These are phyloP conservation scores for Encephalitozoon hellem DNA, from an alignment of 371 early-diverging fungal species.

Conservation along the genomic window DNA sequence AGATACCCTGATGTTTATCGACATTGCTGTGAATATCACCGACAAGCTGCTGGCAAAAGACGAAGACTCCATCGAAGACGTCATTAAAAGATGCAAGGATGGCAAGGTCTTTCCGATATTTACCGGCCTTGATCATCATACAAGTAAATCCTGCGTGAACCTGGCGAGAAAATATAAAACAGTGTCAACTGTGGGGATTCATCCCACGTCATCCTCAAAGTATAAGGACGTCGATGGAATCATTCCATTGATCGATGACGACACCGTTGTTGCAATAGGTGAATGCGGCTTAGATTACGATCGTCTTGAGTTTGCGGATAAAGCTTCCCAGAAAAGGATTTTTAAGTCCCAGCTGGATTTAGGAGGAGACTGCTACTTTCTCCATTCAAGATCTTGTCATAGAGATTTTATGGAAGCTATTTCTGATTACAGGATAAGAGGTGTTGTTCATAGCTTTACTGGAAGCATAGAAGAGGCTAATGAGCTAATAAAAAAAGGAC, in stretches of 20 bases:
- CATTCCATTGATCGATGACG: constrained; percentile 46
- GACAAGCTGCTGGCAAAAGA: constrained; percentile 29
- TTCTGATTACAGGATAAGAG: constrained; percentile 58
- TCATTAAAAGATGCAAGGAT: constrained; percentile 28
- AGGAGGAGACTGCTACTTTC: constrained; percentile 56
- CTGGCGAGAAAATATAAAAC: constrained; percentile 46
- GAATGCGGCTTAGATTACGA: constrained; percentile 65
- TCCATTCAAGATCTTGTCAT: constrained; percentile 62
- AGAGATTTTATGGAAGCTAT: constrained; percentile 61
- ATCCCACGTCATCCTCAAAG: constrained; percentile 39
- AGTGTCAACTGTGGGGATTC: constrained; percentile 51
- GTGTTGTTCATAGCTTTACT: constrained; percentile 86
- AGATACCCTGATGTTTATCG: constrained; percentile 33
- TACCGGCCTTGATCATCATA: constrained; percentile 39
- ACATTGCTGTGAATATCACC: constrained; percentile 56
- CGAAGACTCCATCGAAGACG: background rate
- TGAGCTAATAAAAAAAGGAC: constrained; percentile 66
- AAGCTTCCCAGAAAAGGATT: constrained; percentile 57
- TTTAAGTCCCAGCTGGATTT: constrained; percentile 62
- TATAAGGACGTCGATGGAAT: background rate
- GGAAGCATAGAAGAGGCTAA: constrained; percentile 70
- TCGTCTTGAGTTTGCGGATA: constrained; percentile 59
- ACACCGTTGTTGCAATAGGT: constrained; percentile 66
- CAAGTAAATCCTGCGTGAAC: constrained; percentile 22
- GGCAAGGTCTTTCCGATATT: constrained; percentile 49